phyloP scores from a whole-genome alignment of 2,329 filamentous ascomycete genomes.

The Monosporascus ibericus region DNA sequence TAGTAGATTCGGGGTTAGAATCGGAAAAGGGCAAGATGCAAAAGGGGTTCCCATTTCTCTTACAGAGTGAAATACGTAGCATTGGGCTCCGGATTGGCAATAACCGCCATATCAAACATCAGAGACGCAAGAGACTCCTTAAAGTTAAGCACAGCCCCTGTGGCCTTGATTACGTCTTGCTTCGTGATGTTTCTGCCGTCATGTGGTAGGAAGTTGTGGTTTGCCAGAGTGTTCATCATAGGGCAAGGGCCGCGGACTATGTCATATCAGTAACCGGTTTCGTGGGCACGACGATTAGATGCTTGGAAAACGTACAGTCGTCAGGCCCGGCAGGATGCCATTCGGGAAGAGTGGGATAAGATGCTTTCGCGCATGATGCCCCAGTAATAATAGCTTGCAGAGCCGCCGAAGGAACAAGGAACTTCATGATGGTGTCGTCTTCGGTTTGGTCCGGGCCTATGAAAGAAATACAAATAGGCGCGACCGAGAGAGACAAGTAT shows the following conservation, averaged over 20 bases:
- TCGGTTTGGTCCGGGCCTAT: too few relatives aligned
- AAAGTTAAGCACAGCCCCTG: slow-evolving; percentile 38
- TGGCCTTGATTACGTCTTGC: slow-evolving; percentile 29
- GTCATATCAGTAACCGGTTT: neutral
- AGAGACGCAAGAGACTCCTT: slow-evolving; percentile 29
- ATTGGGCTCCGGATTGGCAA: slow-evolving; percentile 37
- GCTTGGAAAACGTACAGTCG: slow-evolving; percentile 5
- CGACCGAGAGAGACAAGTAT: too few relatives aligned
- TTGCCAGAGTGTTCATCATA: slow-evolving; percentile 46
- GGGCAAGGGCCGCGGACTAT: slow-evolving; percentile 39
- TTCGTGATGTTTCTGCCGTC: slow-evolving; percentile 36
- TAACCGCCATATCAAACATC: slow-evolving; percentile 37
- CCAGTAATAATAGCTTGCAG: too few relatives aligned
- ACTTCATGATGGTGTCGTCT: too few relatives aligned
- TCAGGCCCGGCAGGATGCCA: slow-evolving; percentile 5
- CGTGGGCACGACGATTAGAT: neutral
- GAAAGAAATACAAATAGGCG: too few relatives aligned
- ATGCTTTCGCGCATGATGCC: too few relatives aligned
- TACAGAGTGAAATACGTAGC: slow-evolving; percentile 34
- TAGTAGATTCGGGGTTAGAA: too few relatives aligned
- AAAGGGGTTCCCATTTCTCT: too few relatives aligned
- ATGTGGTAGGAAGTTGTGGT: slow-evolving; percentile 42
- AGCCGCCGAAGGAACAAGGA: too few relatives aligned
- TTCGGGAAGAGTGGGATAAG: too few relatives aligned
- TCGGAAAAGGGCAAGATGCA: too few relatives aligned